These are phyloP conservation scores for Sphaerulina populicola DNA, from an alignment of 2,329 filamentous ascomycete genomes.

Conservation along the genomic window DNA sequence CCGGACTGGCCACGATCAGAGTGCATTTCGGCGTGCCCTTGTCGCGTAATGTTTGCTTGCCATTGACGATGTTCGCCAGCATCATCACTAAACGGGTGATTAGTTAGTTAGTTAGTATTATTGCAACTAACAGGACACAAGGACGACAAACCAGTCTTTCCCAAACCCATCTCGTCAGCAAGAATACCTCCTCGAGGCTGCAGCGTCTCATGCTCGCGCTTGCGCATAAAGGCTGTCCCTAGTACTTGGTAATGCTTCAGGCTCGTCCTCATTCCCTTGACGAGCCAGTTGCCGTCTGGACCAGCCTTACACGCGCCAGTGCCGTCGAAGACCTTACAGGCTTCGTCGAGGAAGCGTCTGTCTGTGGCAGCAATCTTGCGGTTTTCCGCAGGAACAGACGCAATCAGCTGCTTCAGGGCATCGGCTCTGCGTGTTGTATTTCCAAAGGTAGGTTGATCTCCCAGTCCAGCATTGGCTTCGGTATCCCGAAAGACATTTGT, in stretches of 20 bases:
- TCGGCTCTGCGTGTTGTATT: slow-evolving; percentile 25
- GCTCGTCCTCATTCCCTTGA: slow-evolving; percentile 43
- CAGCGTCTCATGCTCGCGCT: slow-evolving; percentile 38
- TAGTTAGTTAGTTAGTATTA: too few species aligned
- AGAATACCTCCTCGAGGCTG: slow-evolving; percentile 62
- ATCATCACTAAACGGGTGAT: slow-evolving; percentile 14
- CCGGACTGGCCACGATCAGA: slow-evolving; percentile 37
- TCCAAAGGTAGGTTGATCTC: slow-evolving; percentile 20
- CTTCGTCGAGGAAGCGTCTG: slow-evolving; percentile 33
- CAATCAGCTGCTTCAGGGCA: slow-evolving; percentile 37
- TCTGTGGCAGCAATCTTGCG: slow-evolving; percentile 32
- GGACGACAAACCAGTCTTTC: slow-evolving; percentile 57
- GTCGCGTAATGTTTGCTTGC: slow-evolving; percentile 17
- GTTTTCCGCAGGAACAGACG: slow-evolving; percentile 34
- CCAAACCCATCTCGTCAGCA: slow-evolving; percentile 98
- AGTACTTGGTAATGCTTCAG: slow-evolving; percentile 47
- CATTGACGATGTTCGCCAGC: slow-evolving; percentile 41
- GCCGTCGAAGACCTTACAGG: slow-evolving; percentile 38
- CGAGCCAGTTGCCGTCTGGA: slow-evolving; percentile 35
- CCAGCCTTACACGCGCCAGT: slow-evolving; percentile 27
- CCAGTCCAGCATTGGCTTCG: slow-evolving; percentile 13
- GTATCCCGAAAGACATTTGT: slow-evolving; percentile 24
- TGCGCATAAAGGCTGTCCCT: slow-evolving; percentile 48
- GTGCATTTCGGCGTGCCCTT: slow-evolving; percentile 30
- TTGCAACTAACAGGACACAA: too few species aligned